Base-by-base conservation (phyloP, 345 rosid species). In the Dipteronia dyeriana region DNA sequence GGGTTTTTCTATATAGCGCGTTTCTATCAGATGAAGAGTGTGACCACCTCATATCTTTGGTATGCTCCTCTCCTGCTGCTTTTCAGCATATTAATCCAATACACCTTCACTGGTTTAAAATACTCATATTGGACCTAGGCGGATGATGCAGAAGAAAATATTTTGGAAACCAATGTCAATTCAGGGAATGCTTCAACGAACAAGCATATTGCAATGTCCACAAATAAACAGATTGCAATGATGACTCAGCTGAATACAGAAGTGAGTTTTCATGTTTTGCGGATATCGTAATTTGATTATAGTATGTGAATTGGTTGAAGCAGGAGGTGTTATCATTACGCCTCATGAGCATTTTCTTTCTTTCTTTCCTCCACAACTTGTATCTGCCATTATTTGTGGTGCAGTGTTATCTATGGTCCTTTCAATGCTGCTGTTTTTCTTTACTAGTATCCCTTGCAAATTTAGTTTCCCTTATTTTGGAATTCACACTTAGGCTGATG, bases 1-100 rank as follows among this genome's bases (percentile, higher is more conserved):
- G 99, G 91, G 88, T 89, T 73, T 93, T 93, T 76, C 64, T 92
- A 34, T 93, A 93, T 75, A 81, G 79, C 13, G 94, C 88, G 19
- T 89, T 95, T 85, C 78, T 93, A 77, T 84, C 89, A 0, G 85
- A 88, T 29, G 91, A 90, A 81, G 99, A 95, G 83, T 91, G 98
- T 51, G 92, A 91, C 79, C 91, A 86, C 85, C 89, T 93, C 73
- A 81, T 85, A 75, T 86, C 89, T 29, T 80, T 90, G 92, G 97
- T 95, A 89, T 38, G 41, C 79, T 45, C 60, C 59, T 70, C 4
- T 74, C 68, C 43, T 75, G 20, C 45, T 22, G 2, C n/a, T 70
- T 69, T 69, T 69, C 43, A 26, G 53, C 71, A n/a, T 60, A 62
- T 38, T 47, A 59, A 60, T 72, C 73, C 34, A 17, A 39, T 67